Evolutionary conservation across 495 filamentous ascomycete species (phyloP).

Genomic region (Tirmania nivea): DNA sequence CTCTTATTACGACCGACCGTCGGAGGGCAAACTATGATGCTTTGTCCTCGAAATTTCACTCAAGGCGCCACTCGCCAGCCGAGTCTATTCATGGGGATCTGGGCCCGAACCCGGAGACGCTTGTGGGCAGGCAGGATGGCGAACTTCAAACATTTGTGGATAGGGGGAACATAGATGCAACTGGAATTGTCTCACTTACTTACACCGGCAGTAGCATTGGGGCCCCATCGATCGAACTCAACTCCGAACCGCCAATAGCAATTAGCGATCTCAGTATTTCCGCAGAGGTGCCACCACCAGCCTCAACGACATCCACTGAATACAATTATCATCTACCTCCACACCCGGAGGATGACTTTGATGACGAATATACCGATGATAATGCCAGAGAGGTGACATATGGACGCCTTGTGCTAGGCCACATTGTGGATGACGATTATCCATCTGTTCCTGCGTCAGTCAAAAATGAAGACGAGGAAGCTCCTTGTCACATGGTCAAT

Average conservation of each 20-base stretch:
- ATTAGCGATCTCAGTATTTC: background rate
- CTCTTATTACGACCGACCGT: slow-evolving; percentile 85
- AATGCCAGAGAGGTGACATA: slow-evolving; percentile 78
- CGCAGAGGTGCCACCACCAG: background rate
- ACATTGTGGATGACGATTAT: slow-evolving; percentile 87
- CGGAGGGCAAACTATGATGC: slow-evolving; percentile 38
- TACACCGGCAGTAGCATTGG: background rate
- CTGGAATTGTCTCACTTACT: background rate
- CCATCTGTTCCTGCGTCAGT: slow-evolving; percentile 35
- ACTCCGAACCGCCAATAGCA: background rate
- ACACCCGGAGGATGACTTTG: slow-evolving; percentile 24
- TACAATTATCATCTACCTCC: slow-evolving; percentile 8
- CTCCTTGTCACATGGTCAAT: slow-evolving; percentile 16
- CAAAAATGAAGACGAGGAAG: slow-evolving; percentile 29
- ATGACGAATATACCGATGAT: slow-evolving; percentile 60
- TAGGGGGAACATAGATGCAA: background rate
- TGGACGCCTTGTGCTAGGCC: slow-evolving; percentile 79
- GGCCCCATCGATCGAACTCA: background rate
- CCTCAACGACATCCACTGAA: background rate
- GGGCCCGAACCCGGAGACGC: background rate
- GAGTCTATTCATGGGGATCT: slow-evolving; percentile 16
- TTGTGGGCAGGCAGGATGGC: background rate
- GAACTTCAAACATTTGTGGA: background rate
- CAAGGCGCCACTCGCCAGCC: slow-evolving; percentile 16
- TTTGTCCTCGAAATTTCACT: slow-evolving; percentile 20